Evolutionary conservation across 1,284 basidiomycete genomes (phyloP).

Genomic region (Puccinia hordei): DNA sequence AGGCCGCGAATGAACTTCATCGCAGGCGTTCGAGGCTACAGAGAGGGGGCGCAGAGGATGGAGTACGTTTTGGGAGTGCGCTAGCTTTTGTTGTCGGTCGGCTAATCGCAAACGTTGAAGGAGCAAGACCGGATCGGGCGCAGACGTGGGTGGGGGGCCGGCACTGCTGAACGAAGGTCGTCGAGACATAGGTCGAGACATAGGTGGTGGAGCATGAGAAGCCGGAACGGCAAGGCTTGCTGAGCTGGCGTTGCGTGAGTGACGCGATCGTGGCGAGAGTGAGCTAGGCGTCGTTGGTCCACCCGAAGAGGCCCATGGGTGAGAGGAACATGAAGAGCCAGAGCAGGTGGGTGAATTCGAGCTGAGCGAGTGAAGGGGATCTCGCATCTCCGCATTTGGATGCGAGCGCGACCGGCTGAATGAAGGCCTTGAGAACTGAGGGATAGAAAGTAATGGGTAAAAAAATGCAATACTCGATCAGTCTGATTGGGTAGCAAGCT

Average conservation of each 20-base stretch:
- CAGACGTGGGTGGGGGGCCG: neutral
- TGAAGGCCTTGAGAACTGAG: constrained; percentile 9
- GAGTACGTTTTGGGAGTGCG: constrained; percentile 12
- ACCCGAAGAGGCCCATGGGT: constrained; percentile 31
- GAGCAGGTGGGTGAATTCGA: constrained; percentile 30
- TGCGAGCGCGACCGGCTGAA: constrained; percentile 30
- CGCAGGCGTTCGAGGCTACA: constrained; percentile 21
- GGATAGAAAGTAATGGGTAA: neutral
- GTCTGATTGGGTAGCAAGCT: neutral
- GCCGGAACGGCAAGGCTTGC: constrained; percentile 6
- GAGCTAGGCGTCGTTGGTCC: constrained; percentile 20
- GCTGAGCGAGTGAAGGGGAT: constrained; percentile 7
- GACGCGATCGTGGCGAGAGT: constrained; percentile 26
- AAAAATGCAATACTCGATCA: neutral
- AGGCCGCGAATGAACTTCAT: neutral
- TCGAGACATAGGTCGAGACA: constrained; percentile 25
- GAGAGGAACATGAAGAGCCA: constrained; percentile 29
- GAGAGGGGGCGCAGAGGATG: constrained; percentile 22
- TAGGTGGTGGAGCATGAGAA: constrained; percentile 3
- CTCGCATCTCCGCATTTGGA: constrained; percentile 11
- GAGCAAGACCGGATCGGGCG: constrained; percentile 18
- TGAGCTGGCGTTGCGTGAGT: constrained; percentile 31
- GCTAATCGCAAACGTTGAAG: constrained; percentile 33
- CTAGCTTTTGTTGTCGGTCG: constrained; percentile 28
- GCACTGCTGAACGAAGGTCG: constrained; percentile 10